A percentile compares a stretch with the other conserved stretches of the same genome.
phyloP scores from a whole-genome alignment of 768 basidiomycete species.

The Russula virescens region DNA sequence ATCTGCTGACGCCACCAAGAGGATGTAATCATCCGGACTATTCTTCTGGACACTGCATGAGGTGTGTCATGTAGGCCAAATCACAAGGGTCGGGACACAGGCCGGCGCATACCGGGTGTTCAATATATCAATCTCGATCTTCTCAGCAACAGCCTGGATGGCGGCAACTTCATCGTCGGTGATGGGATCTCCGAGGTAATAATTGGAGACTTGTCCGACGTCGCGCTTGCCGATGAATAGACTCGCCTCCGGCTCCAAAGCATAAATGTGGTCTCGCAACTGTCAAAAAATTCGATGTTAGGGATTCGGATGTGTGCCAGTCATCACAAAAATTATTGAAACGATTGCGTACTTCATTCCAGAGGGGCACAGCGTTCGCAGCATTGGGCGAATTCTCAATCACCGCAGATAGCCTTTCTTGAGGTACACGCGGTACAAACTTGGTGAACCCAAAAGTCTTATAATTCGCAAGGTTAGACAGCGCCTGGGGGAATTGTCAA shows the following conservation, averaged over 20 bases:
- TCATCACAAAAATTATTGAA: background rate
- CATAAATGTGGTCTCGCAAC: constrained; percentile 74
- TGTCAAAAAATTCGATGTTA: constrained; percentile 29
- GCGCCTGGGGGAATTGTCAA: constrained; percentile 30
- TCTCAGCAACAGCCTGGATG: constrained; percentile 72
- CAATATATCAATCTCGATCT: constrained; percentile 64
- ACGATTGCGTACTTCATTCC: constrained; percentile 46
- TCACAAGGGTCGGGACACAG: background rate
- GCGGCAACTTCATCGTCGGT: constrained; percentile 73
- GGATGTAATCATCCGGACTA: constrained; percentile 51
- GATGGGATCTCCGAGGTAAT: constrained; percentile 71
- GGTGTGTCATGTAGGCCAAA: background rate
- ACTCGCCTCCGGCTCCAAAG: constrained; percentile 53
- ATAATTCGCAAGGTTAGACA: constrained; percentile 68
- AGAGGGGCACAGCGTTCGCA: constrained; percentile 49
- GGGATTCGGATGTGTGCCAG: background rate
- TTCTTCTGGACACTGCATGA: constrained; percentile 62
- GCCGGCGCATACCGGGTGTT: constrained; percentile 62
- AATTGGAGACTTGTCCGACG: constrained; percentile 76
- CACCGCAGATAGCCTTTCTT: constrained; percentile 57
- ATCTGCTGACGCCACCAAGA: constrained; percentile 69
- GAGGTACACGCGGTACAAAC: constrained; percentile 66
- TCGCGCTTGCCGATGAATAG: constrained; percentile 76
- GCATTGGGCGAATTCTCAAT: constrained; percentile 57
- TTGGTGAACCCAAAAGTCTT: constrained; percentile 83